Evolutionary conservation across 1,284 basidiomycete species (phyloP).

Genomic region (Crucibulum cyathiforme): DNA sequence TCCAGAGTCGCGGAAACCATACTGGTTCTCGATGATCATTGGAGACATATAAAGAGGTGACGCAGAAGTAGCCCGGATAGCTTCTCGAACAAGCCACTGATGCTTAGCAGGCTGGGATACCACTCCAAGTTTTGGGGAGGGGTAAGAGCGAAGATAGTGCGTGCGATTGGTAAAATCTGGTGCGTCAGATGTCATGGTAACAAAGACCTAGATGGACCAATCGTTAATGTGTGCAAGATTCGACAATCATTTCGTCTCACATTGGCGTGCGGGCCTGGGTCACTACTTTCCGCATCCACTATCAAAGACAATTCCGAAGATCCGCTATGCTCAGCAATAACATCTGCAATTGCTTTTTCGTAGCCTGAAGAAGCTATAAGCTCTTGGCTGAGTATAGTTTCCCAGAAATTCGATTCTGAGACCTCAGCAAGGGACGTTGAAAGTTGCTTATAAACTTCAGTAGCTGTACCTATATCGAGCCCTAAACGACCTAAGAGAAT

Average conservation of each 20-base stretch:
- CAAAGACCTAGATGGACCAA: constrained; percentile 16
- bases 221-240: not conserved
- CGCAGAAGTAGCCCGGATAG: constrained; percentile 20
- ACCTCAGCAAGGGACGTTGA: constrained; percentile 12
- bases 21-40: constrained; percentile 7
- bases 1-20: constrained; percentile 25
- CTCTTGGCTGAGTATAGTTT: constrained; percentile 4
- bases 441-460: constrained; percentile 26
- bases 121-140: constrained; percentile 3
- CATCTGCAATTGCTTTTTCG: constrained; percentile 1
- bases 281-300: not conserved
- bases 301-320: not conserved
- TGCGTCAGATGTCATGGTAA: constrained; percentile 21
- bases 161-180: constrained; percentile 23
- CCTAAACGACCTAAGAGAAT: constrained; percentile 37
- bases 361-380: constrained; percentile 3
- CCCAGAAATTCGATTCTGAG: constrained; percentile 9
- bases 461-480: constrained; percentile 32
- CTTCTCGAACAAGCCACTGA: constrained; percentile 26
- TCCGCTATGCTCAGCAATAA: constrained; percentile 1
- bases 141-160: constrained; percentile 22
- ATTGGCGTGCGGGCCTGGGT: not conserved
- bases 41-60: constrained; percentile 18
- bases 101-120: constrained; percentile 9
- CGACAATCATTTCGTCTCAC: constrained; percentile 3